phyloP scores from a whole-genome alignment of 345 rosid species.

The Leavenworthia alabamica region DNA sequence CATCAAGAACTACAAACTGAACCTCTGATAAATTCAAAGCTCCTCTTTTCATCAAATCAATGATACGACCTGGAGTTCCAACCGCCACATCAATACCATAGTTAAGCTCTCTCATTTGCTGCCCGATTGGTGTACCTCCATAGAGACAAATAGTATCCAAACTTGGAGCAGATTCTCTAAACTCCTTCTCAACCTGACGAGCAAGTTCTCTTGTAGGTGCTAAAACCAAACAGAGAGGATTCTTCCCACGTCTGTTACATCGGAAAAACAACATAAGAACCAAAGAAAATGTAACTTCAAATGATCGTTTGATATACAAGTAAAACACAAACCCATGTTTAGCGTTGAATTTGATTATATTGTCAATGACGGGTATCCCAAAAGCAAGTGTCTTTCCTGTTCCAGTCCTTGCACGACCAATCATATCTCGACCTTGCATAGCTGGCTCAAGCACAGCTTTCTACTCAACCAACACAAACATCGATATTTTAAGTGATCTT shows the following conservation, averaged over 20 bases:
- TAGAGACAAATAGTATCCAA: conserved; percentile 82
- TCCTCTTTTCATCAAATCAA: conserved; percentile 89
- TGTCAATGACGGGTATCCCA: conserved; percentile 83
- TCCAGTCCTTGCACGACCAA: conserved; percentile 91
- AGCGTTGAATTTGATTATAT: conserved; percentile 64
- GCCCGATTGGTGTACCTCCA: conserved; percentile 75
- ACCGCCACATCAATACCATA: conserved; percentile 84
- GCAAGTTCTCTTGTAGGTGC: conserved; percentile 99
- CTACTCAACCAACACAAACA: conserved; percentile 32
- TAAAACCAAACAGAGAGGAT: conserved; percentile 79
- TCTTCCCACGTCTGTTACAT: conserved; percentile 60
- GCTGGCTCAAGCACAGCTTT: conserved; percentile 95
- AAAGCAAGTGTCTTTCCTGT: conserved; percentile 98
- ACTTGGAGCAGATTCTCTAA: conserved; percentile 67
- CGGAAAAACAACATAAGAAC: background rate
- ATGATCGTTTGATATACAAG: background rate
- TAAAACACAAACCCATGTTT: conserved; percentile 64
- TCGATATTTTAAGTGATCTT: background rate
- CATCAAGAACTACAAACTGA: conserved; percentile 83
- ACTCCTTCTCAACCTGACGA: conserved; percentile 84
- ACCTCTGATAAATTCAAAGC: conserved; percentile 65
- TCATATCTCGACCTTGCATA: conserved; percentile 92
- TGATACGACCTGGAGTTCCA: conserved; percentile 97
- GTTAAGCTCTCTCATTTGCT: conserved; percentile 70
- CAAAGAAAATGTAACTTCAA: background rate